Evolutionary conservation across 768 basidiomycete species (phyloP), one percentile per base, ranked within the genome.

Genomic region (Botryobasidium botryosum): DNA sequence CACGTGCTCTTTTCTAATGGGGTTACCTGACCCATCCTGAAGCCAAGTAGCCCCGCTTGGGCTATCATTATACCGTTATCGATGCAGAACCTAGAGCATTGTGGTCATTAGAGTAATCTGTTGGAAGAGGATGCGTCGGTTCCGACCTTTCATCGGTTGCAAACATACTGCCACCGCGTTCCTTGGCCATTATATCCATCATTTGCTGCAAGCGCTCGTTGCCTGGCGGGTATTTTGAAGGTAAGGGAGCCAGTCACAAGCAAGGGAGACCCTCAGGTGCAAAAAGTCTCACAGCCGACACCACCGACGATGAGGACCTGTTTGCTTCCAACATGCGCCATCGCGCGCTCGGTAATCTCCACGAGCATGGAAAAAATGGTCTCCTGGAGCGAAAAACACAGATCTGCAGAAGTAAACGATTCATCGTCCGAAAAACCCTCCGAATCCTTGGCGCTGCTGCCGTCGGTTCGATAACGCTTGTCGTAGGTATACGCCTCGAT

Each of bases 41-140:
- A 88, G 50, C 79, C 76, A 29, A 99, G 68, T 24, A 99, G 69
- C 4, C 94, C 94, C 5, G 94, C 94, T 57, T 99, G 94, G 2
- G 94, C 92, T 44, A 99, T 97, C 94, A 99, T 99, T 53, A 97
- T 92, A 1, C 94, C 94, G 53, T 99, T 99, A 60, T 99, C 94
- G 49, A 99, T 97, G 62, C 94, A 97, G 61, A 92, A 97, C 44
- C 91, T 92, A 53, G n/a, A n/a, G 18, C 31, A 4, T 6, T 17
- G 32, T 36, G 38, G 39, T 13, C 23, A 40, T 32, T 12, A 41
- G 26, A 39, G 41, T 25, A 31, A 45, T 15, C 12, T 8, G 25
- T 7, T n/a, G 5, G 17, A 21, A 37, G 5, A 15, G 18, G 32
- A 27, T 41, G 35, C 26, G 31, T 10, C 37, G 28, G 27, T 13